These are phyloP conservation scores for Colletotrichum sublineola DNA, from an alignment of 2,329 filamentous ascomycete species.

Conservation along the genomic window DNA sequence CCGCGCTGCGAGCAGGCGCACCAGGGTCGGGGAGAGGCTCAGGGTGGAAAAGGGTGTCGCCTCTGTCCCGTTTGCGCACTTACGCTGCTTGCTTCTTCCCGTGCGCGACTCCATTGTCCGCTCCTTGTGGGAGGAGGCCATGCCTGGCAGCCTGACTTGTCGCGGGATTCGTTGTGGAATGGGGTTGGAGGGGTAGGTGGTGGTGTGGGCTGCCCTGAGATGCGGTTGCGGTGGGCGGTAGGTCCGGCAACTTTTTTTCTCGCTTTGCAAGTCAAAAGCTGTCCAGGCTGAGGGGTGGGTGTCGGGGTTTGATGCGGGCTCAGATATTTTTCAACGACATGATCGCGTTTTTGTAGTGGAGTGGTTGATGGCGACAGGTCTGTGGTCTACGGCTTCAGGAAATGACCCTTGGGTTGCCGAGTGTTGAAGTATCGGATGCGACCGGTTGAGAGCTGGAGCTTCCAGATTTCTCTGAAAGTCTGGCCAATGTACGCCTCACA, in stretches of 20 bases:
- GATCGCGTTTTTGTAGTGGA: slow-evolving; percentile 38
- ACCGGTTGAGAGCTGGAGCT: slow-evolving; percentile 20
- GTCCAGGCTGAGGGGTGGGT: slow-evolving; percentile 13
- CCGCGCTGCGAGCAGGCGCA: slow-evolving; percentile 42
- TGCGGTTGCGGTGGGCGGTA: slow-evolving; percentile 31
- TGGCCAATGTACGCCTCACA: slow-evolving; percentile 21
- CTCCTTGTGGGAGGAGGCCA: slow-evolving; percentile 48
- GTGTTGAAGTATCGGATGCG: slow-evolving; percentile 25
- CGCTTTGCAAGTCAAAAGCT: slow-evolving; percentile 31
- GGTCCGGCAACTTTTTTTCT: slow-evolving; percentile 34
- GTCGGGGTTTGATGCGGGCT: slow-evolving; percentile 30
- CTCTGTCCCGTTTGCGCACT: slow-evolving; percentile 57
- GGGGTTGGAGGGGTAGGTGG: slow-evolving; percentile 28
- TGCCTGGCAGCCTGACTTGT: slow-evolving; percentile 29
- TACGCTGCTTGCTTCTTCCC: slow-evolving; percentile 85
- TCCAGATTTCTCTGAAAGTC: slow-evolving; percentile 27
- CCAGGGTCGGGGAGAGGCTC: slow-evolving; percentile 37
- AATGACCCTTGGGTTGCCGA: slow-evolving; percentile 16
- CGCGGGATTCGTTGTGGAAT: slow-evolving; percentile 26
- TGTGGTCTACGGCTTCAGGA: slow-evolving; percentile 16
- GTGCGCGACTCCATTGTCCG: slow-evolving; percentile 80
- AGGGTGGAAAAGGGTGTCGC: slow-evolving; percentile 20
- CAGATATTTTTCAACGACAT: slow-evolving; percentile 42
- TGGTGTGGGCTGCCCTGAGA: slow-evolving; percentile 31
- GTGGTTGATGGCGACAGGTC: slow-evolving; percentile 11